Conservation (phyloP, 2,329 filamentous ascomycete species). For the Chaetothyriales sp. region DNA sequence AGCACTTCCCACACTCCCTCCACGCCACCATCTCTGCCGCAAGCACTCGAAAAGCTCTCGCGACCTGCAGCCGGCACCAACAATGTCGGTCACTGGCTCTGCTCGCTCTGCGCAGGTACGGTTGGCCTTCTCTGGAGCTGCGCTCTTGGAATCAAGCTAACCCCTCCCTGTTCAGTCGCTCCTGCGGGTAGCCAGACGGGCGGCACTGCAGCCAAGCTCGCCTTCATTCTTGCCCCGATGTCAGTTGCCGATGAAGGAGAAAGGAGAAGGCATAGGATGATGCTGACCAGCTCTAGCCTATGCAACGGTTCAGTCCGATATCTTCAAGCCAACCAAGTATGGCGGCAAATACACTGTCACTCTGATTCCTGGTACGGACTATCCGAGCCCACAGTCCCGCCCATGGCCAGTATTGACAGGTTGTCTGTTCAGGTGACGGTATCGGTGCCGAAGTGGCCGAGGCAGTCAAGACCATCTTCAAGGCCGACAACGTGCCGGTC, state of each 20-base stretch:
- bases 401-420: constrained; percentile 4
- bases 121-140: background rate
- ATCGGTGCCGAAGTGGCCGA: constrained; percentile 96
- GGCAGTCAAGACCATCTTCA: constrained; percentile 98
- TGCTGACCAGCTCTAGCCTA: constrained; percentile 9
- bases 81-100: background rate
- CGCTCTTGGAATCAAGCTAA: background rate
- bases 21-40: background rate
- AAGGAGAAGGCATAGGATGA: background rate
- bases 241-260: constrained; percentile 4
- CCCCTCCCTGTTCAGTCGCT: constrained; percentile 14
- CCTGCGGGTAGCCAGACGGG: constrained; percentile 13
- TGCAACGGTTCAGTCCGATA: constrained; percentile 78
- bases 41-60: background rate
- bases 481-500: constrained; percentile 95
- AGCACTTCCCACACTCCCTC: background rate
- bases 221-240: constrained; percentile 13
- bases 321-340: constrained; percentile 98
- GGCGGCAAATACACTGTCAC: constrained; percentile 99
- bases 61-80: background rate
- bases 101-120: constrained; percentile 1
- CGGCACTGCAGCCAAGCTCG: constrained; percentile 6
- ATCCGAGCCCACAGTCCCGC: background rate
- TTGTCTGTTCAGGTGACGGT: constrained; percentile 53
- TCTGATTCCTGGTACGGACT: constrained; percentile 66